Percentiles rank a stretch among this genome's conserved stretches.
phyloP scores from a whole-genome alignment of 768 basidiomycete genomes.

The Termitomyces eurrhizus region DNA sequence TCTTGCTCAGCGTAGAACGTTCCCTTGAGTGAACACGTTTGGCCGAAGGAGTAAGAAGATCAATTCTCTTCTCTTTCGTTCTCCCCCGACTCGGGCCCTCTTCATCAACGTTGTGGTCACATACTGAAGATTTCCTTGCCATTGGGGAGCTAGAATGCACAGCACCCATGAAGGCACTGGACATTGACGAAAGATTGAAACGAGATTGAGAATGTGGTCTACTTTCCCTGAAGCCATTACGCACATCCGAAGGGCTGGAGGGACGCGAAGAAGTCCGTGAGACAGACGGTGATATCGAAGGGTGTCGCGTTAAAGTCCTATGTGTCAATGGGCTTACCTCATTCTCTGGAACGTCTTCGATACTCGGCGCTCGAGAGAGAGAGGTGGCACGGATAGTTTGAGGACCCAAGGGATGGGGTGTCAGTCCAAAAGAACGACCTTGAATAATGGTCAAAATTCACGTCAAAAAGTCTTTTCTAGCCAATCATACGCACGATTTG shows the following conservation, averaged over 20 bases:
- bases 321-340: conserved; percentile 18
- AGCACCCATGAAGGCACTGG: conserved; percentile 43
- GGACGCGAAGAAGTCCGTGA: conserved; percentile 13
- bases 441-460: neutral
- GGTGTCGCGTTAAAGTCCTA: conserved; percentile 2
- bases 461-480: neutral
- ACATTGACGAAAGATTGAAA: conserved; percentile 52
- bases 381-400: conserved; percentile 21
- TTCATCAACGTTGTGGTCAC: conserved; percentile 16
- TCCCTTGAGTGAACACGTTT: conserved; percentile 22
- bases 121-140: conserved; percentile 10
- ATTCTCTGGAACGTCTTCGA: conserved; percentile 37
- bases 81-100: conserved; percentile 29
- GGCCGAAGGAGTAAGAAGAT: conserved; percentile 7
- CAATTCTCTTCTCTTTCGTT: conserved; percentile 25
- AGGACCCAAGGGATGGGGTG: conserved; percentile 15
- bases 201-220: conserved; percentile 35
- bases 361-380: conserved; percentile 36
- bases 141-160: conserved; percentile 47
- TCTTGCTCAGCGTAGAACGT: conserved; percentile 31
- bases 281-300: conserved; percentile 6
- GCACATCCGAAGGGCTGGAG: conserved; percentile 6
- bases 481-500: conserved; percentile 16
- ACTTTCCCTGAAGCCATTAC: conserved; percentile 9
- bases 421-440: conserved; percentile 12